Evolutionary conservation across 768 basidiomycete genomes (phyloP).

Genomic region (Suillus cothurnatus): DNA sequence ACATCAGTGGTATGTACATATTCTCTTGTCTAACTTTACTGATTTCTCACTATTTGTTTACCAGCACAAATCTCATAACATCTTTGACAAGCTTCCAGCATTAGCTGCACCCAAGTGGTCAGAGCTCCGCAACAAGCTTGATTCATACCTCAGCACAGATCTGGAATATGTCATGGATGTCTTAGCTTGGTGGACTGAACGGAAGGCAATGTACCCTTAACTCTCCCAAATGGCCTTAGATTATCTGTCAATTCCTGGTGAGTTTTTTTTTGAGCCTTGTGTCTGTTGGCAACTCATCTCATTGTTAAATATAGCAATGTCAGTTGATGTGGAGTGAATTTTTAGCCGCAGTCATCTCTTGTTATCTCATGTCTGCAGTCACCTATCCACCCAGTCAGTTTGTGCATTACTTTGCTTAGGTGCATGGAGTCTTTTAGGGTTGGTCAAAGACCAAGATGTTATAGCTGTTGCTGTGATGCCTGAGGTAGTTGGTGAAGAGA

Average conservation of each 20-base stretch:
- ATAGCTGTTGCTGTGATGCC: conserved; percentile 17
- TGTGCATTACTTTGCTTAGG: conserved; percentile 32
- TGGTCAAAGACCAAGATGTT: conserved; percentile 30
- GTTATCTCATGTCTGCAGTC: conserved; percentile 29
- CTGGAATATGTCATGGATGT: conserved; percentile 26
- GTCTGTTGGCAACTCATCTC: conserved; percentile 15
- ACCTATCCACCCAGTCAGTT: conserved; percentile 26
- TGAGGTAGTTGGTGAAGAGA: conserved; percentile 13
- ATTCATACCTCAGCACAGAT: conserved; percentile 28
- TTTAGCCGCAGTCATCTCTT: conserved; percentile 15
- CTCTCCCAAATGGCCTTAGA: conserved; percentile 38
- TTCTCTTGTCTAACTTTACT: neutral
- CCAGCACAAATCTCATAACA: neutral
- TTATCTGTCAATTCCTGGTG: conserved; percentile 35
- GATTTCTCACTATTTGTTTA: neutral
- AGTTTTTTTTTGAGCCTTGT: conserved; percentile 16
- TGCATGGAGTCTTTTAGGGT: conserved; percentile 31
- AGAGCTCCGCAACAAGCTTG: conserved; percentile 30
- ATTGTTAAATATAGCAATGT: conserved; percentile 15
- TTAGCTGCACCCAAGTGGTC: neutral
- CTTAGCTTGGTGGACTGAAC: conserved; percentile 35
- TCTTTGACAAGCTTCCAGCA: neutral
- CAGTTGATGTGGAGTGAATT: conserved; percentile 13
- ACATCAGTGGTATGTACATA: conserved; percentile 8
- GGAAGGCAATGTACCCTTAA: conserved; percentile 25